Base-by-base conservation (phyloP, 2,329 filamentous ascomycete genomes). In the Trichoderma hamatum region DNA sequence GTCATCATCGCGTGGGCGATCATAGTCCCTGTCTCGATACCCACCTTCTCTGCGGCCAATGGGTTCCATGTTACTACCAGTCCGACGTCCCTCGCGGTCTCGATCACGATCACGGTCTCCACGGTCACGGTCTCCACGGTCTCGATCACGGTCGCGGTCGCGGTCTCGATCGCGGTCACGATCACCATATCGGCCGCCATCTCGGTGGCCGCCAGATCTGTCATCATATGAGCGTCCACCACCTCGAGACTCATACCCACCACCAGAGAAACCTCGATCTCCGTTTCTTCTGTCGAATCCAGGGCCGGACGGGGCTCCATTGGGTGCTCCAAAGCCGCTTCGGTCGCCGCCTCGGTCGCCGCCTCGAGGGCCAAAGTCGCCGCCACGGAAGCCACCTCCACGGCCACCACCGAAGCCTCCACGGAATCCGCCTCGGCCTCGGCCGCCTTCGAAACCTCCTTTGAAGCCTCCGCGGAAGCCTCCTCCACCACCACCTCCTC, bases 11-110 rank as follows among this genome's bases (percentile, higher is more conserved):
- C 84, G 82, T 68, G 84, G 84, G 72, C 85, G 81, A 77, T 89
- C 87, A 78, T 82, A 84, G 75, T 85, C 73, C 69, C 77, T 72
- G 39, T 82, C 79, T 70, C 80, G 84, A 80, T 87, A 86, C 74
- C 85, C 84, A 78, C 84, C 84, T 72, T 90, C 88, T 75, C 89
- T 79, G 70, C 89, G 88, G 76, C 91, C 90, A 78, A 96, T 88
- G 71, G 92, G 93, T 79, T 96, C 93, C 80, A 91, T 91, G 81
- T 96, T 96, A 82, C 92, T 92, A 73, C 92, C 92, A 68, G 88
- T 90, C 54, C 83, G 82, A 69, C 86, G 84, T 70, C 75, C 75
- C 14, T 72, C 73, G 55, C 66, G 69, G 32, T 78, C 76, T 56
- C 76, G 74, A 54, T 76, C 77, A 55, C 82, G 82, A 74, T 86